Percentiles rank a stretch among this genome's conserved stretches.
These are phyloP conservation scores for Aspergillus carbonarius DNA, from an alignment of 2,329 filamentous ascomycete species.

Conservation along the genomic window DNA sequence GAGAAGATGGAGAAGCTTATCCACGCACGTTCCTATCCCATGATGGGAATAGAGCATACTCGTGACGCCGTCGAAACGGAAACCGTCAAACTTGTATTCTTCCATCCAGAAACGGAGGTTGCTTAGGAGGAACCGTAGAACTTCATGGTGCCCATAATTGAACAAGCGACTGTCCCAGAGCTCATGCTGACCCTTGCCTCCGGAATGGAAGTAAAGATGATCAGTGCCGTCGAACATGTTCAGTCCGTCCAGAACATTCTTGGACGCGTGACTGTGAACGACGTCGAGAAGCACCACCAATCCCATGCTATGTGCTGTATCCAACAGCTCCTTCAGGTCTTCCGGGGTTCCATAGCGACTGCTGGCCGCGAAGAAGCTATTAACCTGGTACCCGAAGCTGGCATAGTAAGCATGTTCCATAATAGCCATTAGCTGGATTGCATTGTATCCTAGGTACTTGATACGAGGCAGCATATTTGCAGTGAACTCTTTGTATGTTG, in stretches of 20 bases:
- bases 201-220: constrained; percentile 92
- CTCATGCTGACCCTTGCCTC: constrained; percentile 80
- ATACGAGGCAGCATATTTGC: constrained; percentile 88
- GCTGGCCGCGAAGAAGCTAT: constrained; percentile 97
- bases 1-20: neutral
- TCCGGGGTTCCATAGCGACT: constrained; percentile 93
- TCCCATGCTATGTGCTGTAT: constrained; percentile 88
- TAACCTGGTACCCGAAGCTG: constrained; percentile 97
- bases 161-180: constrained; percentile 96
- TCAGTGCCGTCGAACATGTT: constrained; percentile 96
- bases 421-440: constrained; percentile 96
- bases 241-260: constrained; percentile 91
- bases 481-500: constrained; percentile 97
- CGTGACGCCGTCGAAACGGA: constrained; percentile 96
- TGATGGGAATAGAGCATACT: constrained; percentile 98
- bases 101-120: constrained; percentile 99
- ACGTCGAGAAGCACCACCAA: constrained; percentile 91
- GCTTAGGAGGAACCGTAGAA: constrained; percentile 90
- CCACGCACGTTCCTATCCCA: constrained; percentile 86
- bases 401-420: constrained; percentile 99
- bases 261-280: constrained; percentile 96
- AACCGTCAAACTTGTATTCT: constrained; percentile 93
- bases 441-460: constrained; percentile 87
- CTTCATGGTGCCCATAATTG: constrained; percentile 95
- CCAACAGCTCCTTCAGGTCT: constrained; percentile 93